phyloP scores from a whole-genome alignment of 2,329 filamentous ascomycete genomes.

The Aspergillus melleus region DNA sequence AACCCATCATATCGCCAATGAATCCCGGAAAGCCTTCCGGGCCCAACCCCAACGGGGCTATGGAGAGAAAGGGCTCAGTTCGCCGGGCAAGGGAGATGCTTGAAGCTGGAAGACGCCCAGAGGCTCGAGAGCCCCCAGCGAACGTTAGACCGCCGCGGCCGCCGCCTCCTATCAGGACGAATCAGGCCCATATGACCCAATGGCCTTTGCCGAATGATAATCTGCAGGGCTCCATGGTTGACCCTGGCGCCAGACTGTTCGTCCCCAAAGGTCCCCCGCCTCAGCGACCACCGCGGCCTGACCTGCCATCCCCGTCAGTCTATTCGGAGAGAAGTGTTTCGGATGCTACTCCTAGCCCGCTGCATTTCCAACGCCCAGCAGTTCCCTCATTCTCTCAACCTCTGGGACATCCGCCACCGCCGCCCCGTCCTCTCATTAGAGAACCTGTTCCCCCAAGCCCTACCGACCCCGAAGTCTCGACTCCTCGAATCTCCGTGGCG shows the following conservation, averaged over 20 bases:
- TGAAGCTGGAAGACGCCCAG: slow-evolving; percentile 31
- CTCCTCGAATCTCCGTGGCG: slow-evolving; percentile 26
- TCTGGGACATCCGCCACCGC: slow-evolving; percentile 17
- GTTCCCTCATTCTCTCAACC: slow-evolving; percentile 31
- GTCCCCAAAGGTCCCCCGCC: slow-evolving; percentile 40
- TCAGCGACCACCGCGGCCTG: slow-evolving; percentile 43
- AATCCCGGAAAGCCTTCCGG: slow-evolving; percentile 13
- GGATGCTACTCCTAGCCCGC: slow-evolving; percentile 25
- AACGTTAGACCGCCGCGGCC: slow-evolving; percentile 7
- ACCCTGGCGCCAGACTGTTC: slow-evolving; percentile 27
- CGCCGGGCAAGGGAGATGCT: slow-evolving; percentile 37
- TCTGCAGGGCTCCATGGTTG: slow-evolving; percentile 15
- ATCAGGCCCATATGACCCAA: slow-evolving; percentile 41
- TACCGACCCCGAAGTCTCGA: slow-evolving; percentile 24
- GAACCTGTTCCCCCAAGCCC: slow-evolving; percentile 17
- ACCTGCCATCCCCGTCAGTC: slow-evolving; percentile 39
- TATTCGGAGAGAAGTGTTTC: slow-evolving; percentile 32
- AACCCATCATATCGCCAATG: slow-evolving; percentile 19
- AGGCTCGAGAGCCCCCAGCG: slow-evolving; percentile 13
- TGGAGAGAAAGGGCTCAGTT: slow-evolving; percentile 34
- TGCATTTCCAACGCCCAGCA: slow-evolving; percentile 20
- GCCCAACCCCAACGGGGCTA: slow-evolving; percentile 12
- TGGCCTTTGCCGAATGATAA: slow-evolving; percentile 48
- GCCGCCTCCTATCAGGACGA: slow-evolving; percentile 16
- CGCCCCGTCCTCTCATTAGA: slow-evolving; percentile 17